Evolutionary conservation across 768 basidiomycete genomes (phyloP).

Genomic region (Leccinum subgranulosum): DNA sequence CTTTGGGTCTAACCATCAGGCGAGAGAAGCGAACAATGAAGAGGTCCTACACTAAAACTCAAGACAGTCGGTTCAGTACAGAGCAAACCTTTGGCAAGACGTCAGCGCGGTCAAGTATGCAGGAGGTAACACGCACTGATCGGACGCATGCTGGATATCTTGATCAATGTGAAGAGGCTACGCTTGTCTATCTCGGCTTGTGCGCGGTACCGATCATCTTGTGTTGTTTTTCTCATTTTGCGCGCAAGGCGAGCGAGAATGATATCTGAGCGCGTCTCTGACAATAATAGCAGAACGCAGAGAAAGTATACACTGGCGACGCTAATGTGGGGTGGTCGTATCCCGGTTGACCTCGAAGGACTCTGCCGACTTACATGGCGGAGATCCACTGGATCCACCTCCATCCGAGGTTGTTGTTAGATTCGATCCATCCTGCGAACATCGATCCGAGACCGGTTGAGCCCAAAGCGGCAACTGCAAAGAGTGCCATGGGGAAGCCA

Average conservation of each 20-base stretch:
- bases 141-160: constrained; percentile 67
- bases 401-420: constrained; percentile 58
- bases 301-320: constrained; percentile 49
- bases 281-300: constrained; percentile 52
- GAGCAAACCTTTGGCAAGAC: constrained; percentile 16
- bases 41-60: constrained; percentile 61
- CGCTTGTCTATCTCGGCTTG: constrained; percentile 62
- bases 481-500: constrained; percentile 75
- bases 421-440: constrained; percentile 64
- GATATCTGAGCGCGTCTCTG: constrained; percentile 72
- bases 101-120: neutral
- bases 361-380: constrained; percentile 44
- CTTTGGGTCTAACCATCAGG: constrained; percentile 31
- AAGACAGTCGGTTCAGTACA: constrained; percentile 64
- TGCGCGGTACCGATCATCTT: constrained; percentile 59
- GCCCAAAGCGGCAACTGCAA: constrained; percentile 56
- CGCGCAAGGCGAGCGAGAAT: constrained; percentile 65
- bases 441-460: constrained; percentile 65
- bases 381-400: constrained; percentile 86
- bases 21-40: neutral
- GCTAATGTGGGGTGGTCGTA: constrained; percentile 31
- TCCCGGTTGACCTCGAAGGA: neutral
- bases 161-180: constrained; percentile 56
- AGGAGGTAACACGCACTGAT: constrained; percentile 52
- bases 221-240: constrained; percentile 60